These are phyloP conservation scores for Termitomyces eurrhizus DNA, from an alignment of 768 basidiomycete species.

Conservation along the genomic window DNA sequence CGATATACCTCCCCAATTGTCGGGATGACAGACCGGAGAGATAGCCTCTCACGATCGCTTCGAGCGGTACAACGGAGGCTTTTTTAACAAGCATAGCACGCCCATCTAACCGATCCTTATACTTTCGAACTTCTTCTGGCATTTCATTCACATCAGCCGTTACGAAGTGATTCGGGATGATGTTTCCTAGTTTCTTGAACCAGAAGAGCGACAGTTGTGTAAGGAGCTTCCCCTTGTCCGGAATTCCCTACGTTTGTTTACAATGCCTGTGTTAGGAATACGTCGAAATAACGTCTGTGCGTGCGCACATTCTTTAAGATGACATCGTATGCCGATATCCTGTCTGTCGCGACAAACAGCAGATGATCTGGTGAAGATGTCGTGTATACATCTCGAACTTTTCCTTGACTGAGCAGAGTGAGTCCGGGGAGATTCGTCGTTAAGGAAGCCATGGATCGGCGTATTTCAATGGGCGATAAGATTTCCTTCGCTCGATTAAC, in stretches of 20 bases:
- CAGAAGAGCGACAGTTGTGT: constrained; percentile 93
- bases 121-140: constrained; percentile 73
- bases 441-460: constrained; percentile 27
- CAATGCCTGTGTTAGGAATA: constrained; percentile 8
- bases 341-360: constrained; percentile 91
- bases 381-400: constrained; percentile 93
- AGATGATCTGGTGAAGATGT: constrained; percentile 68
- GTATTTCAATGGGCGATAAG: background rate
- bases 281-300: background rate
- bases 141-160: constrained; percentile 75
- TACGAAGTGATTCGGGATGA: constrained; percentile 90
- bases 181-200: constrained; percentile 77
- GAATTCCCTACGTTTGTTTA: constrained; percentile 70
- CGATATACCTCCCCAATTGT: background rate
- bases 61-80: constrained; percentile 85
- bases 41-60: constrained; percentile 96
- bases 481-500: background rate
- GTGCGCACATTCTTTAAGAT: constrained; percentile 84
- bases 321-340: constrained; percentile 96
- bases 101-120: constrained; percentile 75
- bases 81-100: constrained; percentile 89
- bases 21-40: constrained; percentile 64
- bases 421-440: constrained; percentile 56
- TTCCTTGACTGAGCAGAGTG: constrained; percentile 78
- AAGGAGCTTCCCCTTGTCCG: constrained; percentile 87